Conservation (phyloP, 169 alveolate genomes). For the Cryptosporidium parvum region DNA sequence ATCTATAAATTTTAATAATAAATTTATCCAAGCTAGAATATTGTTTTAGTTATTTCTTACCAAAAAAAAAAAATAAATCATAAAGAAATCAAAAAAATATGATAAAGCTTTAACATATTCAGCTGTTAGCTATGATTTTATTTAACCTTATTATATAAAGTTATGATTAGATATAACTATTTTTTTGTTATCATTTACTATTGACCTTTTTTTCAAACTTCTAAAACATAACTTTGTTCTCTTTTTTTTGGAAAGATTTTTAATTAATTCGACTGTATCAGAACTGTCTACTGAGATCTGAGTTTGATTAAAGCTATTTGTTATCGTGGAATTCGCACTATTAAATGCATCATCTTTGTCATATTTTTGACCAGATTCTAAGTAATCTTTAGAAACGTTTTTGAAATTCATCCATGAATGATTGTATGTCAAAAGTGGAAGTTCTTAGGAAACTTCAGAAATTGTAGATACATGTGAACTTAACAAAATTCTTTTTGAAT, state of each 20-base stretch:
- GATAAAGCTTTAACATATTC: too few relatives aligned
- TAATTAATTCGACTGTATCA: not conserved
- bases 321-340: not conserved
- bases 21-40: too few relatives aligned
- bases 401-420: slow-evolving; percentile 15
- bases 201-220: not conserved
- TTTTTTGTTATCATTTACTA: not conserved
- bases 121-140: not conserved
- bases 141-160: not conserved
- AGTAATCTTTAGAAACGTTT: too few relatives aligned
- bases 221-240: not conserved
- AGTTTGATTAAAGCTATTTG: not conserved
- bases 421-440: not conserved
- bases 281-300: not conserved
- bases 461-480: not conserved
- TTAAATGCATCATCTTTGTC: not conserved
- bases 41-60: not conserved
- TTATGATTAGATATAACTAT: not conserved
- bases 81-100: not conserved
- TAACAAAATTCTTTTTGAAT: slow-evolving; percentile 22
- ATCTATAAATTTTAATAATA: too few relatives aligned
- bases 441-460: not conserved
- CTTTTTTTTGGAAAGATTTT: not conserved
- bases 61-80: not conserved
- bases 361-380: not conserved